phyloP scores from a whole-genome alignment of 106 monocot genomes.

The Xerophyta viscosa region DNA sequence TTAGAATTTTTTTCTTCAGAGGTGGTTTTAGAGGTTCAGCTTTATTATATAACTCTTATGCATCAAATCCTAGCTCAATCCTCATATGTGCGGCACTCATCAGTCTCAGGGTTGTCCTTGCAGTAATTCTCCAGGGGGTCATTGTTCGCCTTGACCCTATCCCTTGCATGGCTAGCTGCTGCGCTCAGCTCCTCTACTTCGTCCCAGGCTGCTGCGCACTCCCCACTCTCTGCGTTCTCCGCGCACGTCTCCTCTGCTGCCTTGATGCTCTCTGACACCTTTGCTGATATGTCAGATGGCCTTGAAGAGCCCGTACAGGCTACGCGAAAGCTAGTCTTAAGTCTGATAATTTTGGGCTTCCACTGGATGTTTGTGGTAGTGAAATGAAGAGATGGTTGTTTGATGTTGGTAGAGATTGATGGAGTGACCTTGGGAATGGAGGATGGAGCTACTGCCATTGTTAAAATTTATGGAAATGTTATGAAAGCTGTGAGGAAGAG shows the following conservation, averaged over 20 bases:
- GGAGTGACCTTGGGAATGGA: slow-evolving; percentile 17
- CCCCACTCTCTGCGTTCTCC: slow-evolving; percentile 50
- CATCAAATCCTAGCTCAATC: no score
- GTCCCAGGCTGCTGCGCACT: slow-evolving; percentile 97
- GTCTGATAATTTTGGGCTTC: neutral
- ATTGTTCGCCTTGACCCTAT: slow-evolving; percentile 40
- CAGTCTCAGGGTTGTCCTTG: slow-evolving; percentile 93
- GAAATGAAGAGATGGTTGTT: neutral
- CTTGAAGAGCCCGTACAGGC: slow-evolving; percentile 32
- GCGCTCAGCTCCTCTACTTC: slow-evolving; percentile 99
- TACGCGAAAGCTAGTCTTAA: neutral
- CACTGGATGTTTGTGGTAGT: neutral
- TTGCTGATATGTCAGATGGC: slow-evolving; percentile 59
- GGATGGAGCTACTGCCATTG: slow-evolving; percentile 52
- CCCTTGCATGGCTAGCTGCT: slow-evolving; percentile 87
- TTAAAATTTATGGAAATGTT: neutral
- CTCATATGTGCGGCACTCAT: slow-evolving; percentile 98
- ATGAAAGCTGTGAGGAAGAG: neutral
- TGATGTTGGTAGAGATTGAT: neutral
- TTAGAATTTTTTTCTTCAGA: no score
- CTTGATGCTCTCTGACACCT: slow-evolving; percentile 78
- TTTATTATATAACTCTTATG: neutral
- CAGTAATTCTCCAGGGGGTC: slow-evolving; percentile 89
- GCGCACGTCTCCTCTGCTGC: slow-evolving; percentile 75
- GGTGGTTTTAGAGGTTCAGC: no score